Evolutionary conservation across 2,329 filamentous ascomycete species (phyloP).

Genomic region (Pleoardoris graminearum): DNA sequence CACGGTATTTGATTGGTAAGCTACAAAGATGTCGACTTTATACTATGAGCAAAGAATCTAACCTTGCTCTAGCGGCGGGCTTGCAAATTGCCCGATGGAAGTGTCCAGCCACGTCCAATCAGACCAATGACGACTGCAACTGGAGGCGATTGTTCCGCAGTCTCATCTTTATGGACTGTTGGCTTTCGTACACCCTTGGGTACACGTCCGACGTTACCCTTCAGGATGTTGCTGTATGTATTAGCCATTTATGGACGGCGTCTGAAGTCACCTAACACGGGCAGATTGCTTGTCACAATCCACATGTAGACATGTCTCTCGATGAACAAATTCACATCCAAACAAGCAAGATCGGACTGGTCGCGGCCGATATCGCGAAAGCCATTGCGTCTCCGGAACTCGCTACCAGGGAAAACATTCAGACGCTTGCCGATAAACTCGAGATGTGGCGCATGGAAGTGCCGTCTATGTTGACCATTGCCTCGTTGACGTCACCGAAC

Average conservation of each 20-base stretch:
- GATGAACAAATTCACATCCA: conserved; percentile 42
- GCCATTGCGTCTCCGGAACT: conserved; percentile 36
- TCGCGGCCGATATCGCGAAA: conserved; percentile 43
- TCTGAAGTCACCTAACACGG: conserved; percentile 16
- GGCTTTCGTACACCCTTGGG: conserved; percentile 45
- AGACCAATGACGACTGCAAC: conserved; percentile 7
- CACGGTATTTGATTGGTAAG: conserved; percentile 43
- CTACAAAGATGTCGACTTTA: not conserved
- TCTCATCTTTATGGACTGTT: conserved; percentile 46
- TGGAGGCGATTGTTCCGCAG: conserved; percentile 40
- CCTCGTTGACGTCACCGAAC: conserved; percentile 30
- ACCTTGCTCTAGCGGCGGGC: conserved; percentile 33
- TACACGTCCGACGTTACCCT: conserved; percentile 38
- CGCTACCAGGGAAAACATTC: conserved; percentile 34
- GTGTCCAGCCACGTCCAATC: conserved; percentile 16
- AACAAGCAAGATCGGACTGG: conserved; percentile 41
- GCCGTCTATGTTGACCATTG: conserved; percentile 37
- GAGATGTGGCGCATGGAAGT: conserved; percentile 40
- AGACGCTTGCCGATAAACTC: conserved; percentile 35
- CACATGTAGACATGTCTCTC: conserved; percentile 21
- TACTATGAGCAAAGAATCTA: not conserved
- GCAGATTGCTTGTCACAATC: conserved; percentile 28
- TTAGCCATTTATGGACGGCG: not conserved
- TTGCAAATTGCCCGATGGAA: conserved; percentile 44
- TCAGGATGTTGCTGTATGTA: conserved; percentile 34